Conservation (phyloP, 371 early-diverging fungal genomes). For the Paramicrosporidium saccamoebae region DNA sequence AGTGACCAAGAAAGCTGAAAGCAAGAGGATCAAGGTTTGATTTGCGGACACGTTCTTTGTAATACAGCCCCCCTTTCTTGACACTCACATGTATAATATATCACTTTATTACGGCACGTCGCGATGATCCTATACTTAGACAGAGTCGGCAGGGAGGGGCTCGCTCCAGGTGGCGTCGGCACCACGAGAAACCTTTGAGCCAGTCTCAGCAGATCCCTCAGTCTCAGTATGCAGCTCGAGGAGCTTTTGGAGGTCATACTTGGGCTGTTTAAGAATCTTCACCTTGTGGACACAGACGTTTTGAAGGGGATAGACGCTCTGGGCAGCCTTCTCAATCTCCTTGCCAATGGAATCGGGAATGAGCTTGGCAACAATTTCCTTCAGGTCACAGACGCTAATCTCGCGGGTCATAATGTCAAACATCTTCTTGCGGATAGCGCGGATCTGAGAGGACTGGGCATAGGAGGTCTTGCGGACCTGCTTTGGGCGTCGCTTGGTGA, state of each 20-base stretch:
- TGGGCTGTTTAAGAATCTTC: constrained; percentile 97
- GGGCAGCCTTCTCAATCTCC: constrained; percentile 88
- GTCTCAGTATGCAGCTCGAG: constrained; percentile 71
- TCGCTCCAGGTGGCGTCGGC: constrained; percentile 20
- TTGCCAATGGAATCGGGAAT: constrained; percentile 58
- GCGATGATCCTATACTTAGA: too few species aligned
- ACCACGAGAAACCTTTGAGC: constrained; percentile 33
- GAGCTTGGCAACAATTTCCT: constrained; percentile 89
- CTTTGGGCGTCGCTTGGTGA: constrained; percentile 83
- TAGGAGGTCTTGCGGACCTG: constrained; percentile 97
- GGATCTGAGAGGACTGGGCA: constrained; percentile 85
- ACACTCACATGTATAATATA: too few species aligned
- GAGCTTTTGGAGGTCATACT: constrained; percentile 72
- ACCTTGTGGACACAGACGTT: constrained; percentile 93
- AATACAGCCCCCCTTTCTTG: too few species aligned
- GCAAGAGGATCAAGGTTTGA: too few species aligned
- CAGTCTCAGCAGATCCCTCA: constrained; percentile 34
- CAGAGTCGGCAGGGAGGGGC: too few species aligned
- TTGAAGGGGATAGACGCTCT: constrained; percentile 94
- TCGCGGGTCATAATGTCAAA: constrained; percentile 89
- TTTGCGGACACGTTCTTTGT: too few species aligned
- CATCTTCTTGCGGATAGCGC: constrained; percentile 98
- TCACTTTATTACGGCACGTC: too few species aligned
- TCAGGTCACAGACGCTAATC: constrained; percentile 60
- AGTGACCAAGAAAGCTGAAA: too few species aligned